Evolutionary conservation across 106 monocot species (phyloP), one percentile per base, ranked within the genome.

Genomic region (Hemerocallis citrina): DNA sequence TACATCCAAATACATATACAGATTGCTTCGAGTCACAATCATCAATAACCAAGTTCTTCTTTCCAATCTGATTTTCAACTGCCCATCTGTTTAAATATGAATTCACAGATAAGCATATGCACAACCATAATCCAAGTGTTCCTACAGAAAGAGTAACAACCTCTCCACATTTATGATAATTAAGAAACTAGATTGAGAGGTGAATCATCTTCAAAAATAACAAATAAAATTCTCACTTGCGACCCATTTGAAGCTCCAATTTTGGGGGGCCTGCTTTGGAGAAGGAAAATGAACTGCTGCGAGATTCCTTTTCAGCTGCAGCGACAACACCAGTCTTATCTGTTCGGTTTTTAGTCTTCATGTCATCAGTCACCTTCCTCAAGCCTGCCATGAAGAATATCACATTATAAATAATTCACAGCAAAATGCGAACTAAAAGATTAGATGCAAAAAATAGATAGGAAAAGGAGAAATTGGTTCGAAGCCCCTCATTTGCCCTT

Each of bases 191-290:
- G n/a, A 23, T 2, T 32, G 38, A 38, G 0, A 22, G 37, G 22
- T 37, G 21, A 37, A 38, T 39, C 35, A 38, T 59, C 36, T 23
- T 23, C 25, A 39, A 15, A 38, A n/a, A 37, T 8, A 59, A 59
- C 30, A 22, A 59, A 2, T 37, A 22, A 59, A 12, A 37, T 65
- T 36, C 77, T 75, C 41, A 92, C 92, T 81, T 86, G 80, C 92
- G 92, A 32, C 86, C 86, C 86, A 92, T 83, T 58, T 92, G 92
- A 73, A 92, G 83, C 77, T 86, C 86, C 73, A 92, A 61, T 52
- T 77, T 86, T 0, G 92, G 83, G 36, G 86, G 86, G 0, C 79
- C 80, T 30, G 62, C 38, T 70, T 78, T 86, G 17, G 75, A 78
- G 57, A 80, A 72, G 45, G 76, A 68, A 48, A 48, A 67, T 24